A percentile compares a stretch with the other conserved stretches of the same genome.
phyloP scores from a whole-genome alignment of 2,329 filamentous ascomycete species.

The Lasiodiplodia gonubiensis region DNA sequence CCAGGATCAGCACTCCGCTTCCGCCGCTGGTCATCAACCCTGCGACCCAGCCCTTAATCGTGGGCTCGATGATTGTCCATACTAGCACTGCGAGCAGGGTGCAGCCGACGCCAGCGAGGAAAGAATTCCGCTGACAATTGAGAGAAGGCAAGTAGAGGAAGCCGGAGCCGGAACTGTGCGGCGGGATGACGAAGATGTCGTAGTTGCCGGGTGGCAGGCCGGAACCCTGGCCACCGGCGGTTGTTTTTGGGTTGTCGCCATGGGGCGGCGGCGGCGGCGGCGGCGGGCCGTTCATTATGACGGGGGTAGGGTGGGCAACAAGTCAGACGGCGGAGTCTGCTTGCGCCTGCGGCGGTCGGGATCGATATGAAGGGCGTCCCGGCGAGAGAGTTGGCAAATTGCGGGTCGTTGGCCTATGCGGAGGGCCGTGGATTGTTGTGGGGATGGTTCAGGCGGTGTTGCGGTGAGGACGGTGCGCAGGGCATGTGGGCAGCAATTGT shows the following conservation, averaged over 20 bases:
- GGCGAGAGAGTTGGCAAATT: not conserved
- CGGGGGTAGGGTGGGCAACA: slow-evolving; percentile 13
- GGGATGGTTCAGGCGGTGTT: slow-evolving; percentile 15
- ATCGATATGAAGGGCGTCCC: not conserved
- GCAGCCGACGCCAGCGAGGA: slow-evolving; percentile 81
- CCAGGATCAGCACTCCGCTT: slow-evolving; percentile 72
- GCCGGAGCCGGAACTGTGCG: slow-evolving; percentile 84
- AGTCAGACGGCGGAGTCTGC: slow-evolving; percentile 19
- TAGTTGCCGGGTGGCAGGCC: slow-evolving; percentile 88
- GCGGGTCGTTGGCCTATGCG: slow-evolving; percentile 9
- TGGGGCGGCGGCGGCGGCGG: slow-evolving; percentile 86
- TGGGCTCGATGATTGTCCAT: slow-evolving; percentile 75
- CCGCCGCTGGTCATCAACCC: slow-evolving; percentile 71
- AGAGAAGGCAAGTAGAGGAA: slow-evolving; percentile 95
- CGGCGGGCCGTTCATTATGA: slow-evolving; percentile 58
- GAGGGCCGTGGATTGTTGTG: not conserved
- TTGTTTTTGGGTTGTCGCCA: slow-evolving; percentile 74
- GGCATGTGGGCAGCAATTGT: slow-evolving; percentile 25
- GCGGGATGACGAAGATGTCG: slow-evolving; percentile 96
- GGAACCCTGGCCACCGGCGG: slow-evolving; percentile 41
- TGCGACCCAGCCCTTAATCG: slow-evolving; percentile 74
- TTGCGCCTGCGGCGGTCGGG: slow-evolving; percentile 11
- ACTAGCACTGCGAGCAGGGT: slow-evolving; percentile 75
- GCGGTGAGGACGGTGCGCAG: slow-evolving; percentile 20
- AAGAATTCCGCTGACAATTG: slow-evolving; percentile 85